Evolutionary conservation across 306 rosid species (phyloP).

Genomic region (Hippophae tibetana): DNA sequence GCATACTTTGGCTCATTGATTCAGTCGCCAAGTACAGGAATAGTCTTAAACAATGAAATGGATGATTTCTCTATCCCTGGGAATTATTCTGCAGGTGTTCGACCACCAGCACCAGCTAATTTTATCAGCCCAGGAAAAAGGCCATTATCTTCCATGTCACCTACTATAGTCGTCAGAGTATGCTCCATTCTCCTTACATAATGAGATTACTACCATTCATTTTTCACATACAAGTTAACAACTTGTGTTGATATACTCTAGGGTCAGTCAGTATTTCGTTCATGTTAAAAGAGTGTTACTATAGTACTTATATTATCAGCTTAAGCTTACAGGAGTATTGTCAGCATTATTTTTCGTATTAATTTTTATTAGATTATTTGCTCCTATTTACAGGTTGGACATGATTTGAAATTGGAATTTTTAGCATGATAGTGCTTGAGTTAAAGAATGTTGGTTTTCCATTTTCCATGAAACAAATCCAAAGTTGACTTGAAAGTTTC

Average conservation of each 20-base stretch:
- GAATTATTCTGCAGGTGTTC: conserved; percentile 33
- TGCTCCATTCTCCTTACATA: neutral
- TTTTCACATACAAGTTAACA: no score
- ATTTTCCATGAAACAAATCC: neutral
- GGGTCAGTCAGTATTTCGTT: no score
- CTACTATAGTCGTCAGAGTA: conserved; percentile 64
- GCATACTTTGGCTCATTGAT: conserved; percentile 58
- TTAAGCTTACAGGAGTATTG: no score
- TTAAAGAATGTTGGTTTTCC: no score
- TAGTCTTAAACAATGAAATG: conserved; percentile 86
- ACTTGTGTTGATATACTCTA: neutral
- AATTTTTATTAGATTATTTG: no score
- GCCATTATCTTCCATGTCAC: conserved; percentile 83
- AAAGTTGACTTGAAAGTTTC: neutral
- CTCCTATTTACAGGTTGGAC: no score
- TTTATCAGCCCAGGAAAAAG: conserved; percentile 71
- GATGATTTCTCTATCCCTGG: conserved; percentile 67
- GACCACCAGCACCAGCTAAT: conserved; percentile 70
- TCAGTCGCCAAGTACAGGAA: conserved; percentile 67
- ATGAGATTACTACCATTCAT: no score
- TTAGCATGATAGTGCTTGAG: no score
- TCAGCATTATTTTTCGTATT: no score
- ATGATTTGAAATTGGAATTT: no score
- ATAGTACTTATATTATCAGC: no score
- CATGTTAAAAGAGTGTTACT: no score